Conservation (phyloP, 805 yeast genomes). For the Sungouiozyma intestinalis region DNA sequence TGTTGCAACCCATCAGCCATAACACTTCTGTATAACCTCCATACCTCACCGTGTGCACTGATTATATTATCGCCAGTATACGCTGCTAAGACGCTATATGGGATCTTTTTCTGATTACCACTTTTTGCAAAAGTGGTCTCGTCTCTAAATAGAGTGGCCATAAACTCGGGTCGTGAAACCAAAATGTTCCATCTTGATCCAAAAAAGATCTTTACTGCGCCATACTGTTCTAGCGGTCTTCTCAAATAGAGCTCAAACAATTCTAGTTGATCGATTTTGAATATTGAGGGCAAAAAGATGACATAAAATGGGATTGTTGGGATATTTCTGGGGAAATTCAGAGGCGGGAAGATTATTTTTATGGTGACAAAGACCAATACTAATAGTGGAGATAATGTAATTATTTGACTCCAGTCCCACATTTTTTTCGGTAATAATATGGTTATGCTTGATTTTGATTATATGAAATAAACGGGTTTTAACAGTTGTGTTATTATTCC, state of each 20-base stretch:
- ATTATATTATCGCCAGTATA: slow-evolving; percentile 55
- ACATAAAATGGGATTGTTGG: slow-evolving; percentile 58
- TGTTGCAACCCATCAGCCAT: slow-evolving; percentile 41
- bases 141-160: slow-evolving; percentile 37
- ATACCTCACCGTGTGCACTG: slow-evolving; percentile 43
- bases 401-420: background rate
- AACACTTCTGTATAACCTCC: slow-evolving; percentile 40
- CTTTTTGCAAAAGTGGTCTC: slow-evolving; percentile 45
- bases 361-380: slow-evolving; percentile 3
- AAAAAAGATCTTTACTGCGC: slow-evolving; percentile 50
- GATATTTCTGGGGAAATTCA: slow-evolving; percentile 39
- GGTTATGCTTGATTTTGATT: no score
- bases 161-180: slow-evolving; percentile 38
- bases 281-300: slow-evolving; percentile 36
- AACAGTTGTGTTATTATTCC: no score
- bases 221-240: slow-evolving; percentile 38
- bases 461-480: background rate
- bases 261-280: slow-evolving; percentile 38
- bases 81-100: slow-evolving; percentile 41
- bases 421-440: background rate
- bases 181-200: slow-evolving; percentile 54
- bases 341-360: slow-evolving; percentile 34
- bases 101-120: slow-evolving; percentile 50
- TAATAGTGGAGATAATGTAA: background rate
- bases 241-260: slow-evolving; percentile 36